Evolutionary conservation across 768 basidiomycete genomes (phyloP).

Genomic region (Collybia nuda): DNA sequence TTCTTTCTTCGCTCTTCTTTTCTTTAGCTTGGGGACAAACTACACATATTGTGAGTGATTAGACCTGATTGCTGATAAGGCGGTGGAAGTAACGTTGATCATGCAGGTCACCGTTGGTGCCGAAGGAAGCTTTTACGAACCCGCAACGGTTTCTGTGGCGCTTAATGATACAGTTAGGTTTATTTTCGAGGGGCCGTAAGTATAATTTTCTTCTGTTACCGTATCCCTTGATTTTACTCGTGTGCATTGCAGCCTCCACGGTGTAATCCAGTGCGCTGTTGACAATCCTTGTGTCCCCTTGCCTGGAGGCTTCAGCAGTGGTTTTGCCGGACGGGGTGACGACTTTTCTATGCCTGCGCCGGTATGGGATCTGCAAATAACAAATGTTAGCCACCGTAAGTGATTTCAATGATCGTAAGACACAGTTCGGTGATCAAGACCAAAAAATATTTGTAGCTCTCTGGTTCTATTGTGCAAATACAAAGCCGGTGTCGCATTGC

Average conservation of each 20-base stretch:
- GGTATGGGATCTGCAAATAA: conserved; percentile 34
- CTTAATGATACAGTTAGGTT: conserved; percentile 36
- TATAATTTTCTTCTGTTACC: neutral
- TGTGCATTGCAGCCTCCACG: conserved; percentile 27
- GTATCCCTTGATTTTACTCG: neutral
- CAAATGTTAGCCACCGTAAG: conserved; percentile 28
- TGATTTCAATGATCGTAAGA: neutral
- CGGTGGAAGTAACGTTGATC: neutral
- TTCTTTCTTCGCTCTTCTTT: neutral
- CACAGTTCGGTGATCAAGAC: neutral
- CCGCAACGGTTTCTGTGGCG: conserved; percentile 26
- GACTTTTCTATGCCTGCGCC: conserved; percentile 16
- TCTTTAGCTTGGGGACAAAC: neutral
- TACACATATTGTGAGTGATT: neutral
- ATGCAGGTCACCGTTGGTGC: conserved; percentile 36
- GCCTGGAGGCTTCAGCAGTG: conserved; percentile 39
- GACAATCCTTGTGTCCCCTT: conserved; percentile 37
- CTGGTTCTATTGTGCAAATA: conserved; percentile 38
- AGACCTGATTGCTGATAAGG: neutral
- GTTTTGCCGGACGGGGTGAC: conserved; percentile 20
- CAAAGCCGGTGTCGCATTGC: conserved; percentile 35
- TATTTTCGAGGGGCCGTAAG: conserved; percentile 37
- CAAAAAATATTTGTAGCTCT: conserved; percentile 22
- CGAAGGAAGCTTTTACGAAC: conserved; percentile 39
- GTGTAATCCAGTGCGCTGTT: conserved; percentile 37